These are phyloP conservation scores for Gossypioides kirkii DNA, from an alignment of 345 rosid species.

Conservation along the genomic window DNA sequence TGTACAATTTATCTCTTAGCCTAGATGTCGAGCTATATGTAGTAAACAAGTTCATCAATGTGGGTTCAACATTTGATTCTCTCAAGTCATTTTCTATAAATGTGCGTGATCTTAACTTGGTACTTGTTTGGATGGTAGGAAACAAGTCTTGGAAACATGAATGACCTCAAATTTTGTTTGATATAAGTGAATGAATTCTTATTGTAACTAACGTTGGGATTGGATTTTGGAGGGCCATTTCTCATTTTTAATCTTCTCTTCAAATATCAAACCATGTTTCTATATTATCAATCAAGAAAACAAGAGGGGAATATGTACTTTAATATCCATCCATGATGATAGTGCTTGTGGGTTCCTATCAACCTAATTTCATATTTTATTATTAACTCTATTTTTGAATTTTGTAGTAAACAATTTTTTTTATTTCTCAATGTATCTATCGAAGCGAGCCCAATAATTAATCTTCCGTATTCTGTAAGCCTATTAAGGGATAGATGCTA, in stretches of 20 bases:
- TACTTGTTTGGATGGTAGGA: not conserved
- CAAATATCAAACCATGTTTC: not conserved
- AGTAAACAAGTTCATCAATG: not conserved
- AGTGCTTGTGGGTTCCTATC: no score
- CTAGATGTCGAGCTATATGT: no score
- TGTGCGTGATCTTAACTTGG: not conserved
- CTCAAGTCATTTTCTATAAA: not conserved
- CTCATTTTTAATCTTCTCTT: not conserved
- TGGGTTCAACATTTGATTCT: not conserved
- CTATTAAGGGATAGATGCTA: fast-evolving
- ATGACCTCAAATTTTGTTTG: conserved; percentile 6
- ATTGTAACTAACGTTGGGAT: not conserved
- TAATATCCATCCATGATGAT: not conserved
- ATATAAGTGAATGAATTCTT: not conserved
- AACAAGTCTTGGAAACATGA: not conserved
- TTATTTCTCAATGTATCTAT: no score
- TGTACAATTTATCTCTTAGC: not conserved
- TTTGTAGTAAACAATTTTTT: no score
- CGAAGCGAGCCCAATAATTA: no score
- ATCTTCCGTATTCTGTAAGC: no score
- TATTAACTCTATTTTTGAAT: no score
- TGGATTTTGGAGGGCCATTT: not conserved
- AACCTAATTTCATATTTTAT: no score
- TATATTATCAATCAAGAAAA: not conserved
- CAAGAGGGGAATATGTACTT: not conserved